Percentiles rank a stretch among this genome's conserved stretches.
Evolutionary conservation across 495 filamentous ascomycete species (phyloP).

Genomic region (Tricharina praecox): DNA sequence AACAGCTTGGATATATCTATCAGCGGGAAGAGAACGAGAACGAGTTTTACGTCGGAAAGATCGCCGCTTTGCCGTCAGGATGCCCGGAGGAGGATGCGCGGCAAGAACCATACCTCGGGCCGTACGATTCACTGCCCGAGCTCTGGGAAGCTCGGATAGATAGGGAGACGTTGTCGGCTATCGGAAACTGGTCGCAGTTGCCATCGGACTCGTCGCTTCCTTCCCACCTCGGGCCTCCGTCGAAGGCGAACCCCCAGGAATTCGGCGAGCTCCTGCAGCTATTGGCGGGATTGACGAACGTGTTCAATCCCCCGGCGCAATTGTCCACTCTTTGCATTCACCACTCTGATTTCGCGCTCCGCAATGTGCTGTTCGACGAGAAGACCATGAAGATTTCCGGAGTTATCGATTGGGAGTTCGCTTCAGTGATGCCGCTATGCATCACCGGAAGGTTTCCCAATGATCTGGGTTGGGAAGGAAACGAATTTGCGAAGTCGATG

Average conservation of each 20-base stretch:
- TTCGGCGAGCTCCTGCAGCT: conserved; percentile 24
- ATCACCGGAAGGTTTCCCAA: conserved; percentile 24
- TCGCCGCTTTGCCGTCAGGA: conserved; percentile 6
- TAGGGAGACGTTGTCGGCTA: conserved; percentile 21
- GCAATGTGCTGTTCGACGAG: conserved; percentile 26
- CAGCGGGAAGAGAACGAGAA: conserved; percentile 9
- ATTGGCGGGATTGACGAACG: conserved; percentile 16
- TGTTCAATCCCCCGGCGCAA: conserved; percentile 23
- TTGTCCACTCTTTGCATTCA: conserved; percentile 25
- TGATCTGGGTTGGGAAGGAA: conserved; percentile 26
- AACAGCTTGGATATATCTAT: conserved; percentile 25
- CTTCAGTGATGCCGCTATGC: conserved; percentile 23
- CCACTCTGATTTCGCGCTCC: conserved; percentile 25
- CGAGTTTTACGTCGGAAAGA: conserved; percentile 23
- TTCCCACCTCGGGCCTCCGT: conserved; percentile 18
- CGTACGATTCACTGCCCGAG: conserved; percentile 19
- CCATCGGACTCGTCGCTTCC: conserved; percentile 19
- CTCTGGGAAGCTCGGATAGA: conserved; percentile 24
- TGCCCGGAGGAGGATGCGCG: neutral
- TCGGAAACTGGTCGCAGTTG: conserved; percentile 22
- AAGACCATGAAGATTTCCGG: conserved; percentile 26
- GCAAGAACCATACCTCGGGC: conserved; percentile 9
- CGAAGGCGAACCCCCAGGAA: conserved; percentile 22
- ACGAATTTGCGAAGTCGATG: conserved; percentile 24
- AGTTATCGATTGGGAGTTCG: conserved; percentile 27